Base-by-base conservation (phyloP, 495 filamentous ascomycete species). In the Terfezia boudieri region DNA sequence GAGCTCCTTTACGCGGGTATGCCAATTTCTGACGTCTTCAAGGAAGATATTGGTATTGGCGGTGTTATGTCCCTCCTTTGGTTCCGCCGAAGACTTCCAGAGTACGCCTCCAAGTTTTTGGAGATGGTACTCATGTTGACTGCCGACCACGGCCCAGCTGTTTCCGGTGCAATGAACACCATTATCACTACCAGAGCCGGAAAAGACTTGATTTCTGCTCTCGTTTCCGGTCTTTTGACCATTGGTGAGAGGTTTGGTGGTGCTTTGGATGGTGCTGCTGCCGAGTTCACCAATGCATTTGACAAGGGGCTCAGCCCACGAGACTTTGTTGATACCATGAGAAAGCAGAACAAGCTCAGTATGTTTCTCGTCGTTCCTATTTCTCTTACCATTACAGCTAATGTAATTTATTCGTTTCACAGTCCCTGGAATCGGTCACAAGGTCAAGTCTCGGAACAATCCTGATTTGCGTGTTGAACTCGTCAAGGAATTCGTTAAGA, bases 121-220 rank as follows among this genome's bases (percentile, higher is more conserved):
- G 90, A 98, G 77, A 98, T 98, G 90, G 92, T 98, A 60, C 87
- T 98, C 69, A 98, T 98, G 90, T 79, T 98, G 67, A 98, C 90
- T 63, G 90, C 90, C 61, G 90, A 98, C 67, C 90, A 98, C 79
- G 90, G 90, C 71, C 90, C 90, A 48, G 90, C 90, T 65, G 90
- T 98, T 58, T 98, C 90, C 60, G 90, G 90, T 74, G 90, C 90
- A 63, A 98, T 98, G 90, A 98, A 98, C 81, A 98, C 90, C 59
- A 98, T 98, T 71, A 96, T 98, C 69, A 98, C 90, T 54, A 98
- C 90, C 50, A 82, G 90, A 79, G 90, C 90, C 55, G 90, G 90
- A 66, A 98, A 98, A 76, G 90, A 98, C 70, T 75, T 98, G 59
- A 94, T 98, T 75, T 85, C 80, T 63, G 82, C 90, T 41, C 75